A percentile compares a stretch with the other conserved stretches of the same genome.
Conservation (phyloP, 345 rosid species). For the Arabis alpina region DNA sequence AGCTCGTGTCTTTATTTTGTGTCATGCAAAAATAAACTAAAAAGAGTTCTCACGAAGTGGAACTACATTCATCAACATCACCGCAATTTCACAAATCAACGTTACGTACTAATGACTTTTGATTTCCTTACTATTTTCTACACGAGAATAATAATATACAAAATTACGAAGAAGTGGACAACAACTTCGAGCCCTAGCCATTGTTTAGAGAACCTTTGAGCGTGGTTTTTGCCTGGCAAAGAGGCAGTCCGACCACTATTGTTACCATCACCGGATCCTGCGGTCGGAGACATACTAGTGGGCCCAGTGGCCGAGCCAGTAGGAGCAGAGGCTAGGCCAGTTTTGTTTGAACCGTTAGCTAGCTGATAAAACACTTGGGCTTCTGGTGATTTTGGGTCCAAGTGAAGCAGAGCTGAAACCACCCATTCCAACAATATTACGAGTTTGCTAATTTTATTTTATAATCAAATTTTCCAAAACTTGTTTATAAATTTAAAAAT, state of each 20-base stretch:
- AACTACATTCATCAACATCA: conserved; percentile 1
- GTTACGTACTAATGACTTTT: background rate
- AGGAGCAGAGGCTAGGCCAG: conserved; percentile 30
- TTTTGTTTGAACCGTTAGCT: conserved; percentile 39
- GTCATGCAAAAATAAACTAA: conserved; percentile 10
- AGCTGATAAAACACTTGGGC: conserved; percentile 69
- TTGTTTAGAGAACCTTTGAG: conserved; percentile 23
- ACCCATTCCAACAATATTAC: background rate
- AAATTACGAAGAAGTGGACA: conserved; percentile 2
- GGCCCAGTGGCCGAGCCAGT: conserved; percentile 32
- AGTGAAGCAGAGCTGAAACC: conserved; percentile 42
- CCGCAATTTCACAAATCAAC: conserved; percentile 11
- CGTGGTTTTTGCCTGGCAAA: conserved; percentile 30
- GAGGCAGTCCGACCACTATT: conserved; percentile 17
- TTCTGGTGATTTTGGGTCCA: conserved; percentile 72
- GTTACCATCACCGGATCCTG: conserved; percentile 26
- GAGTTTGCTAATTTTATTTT: background rate
- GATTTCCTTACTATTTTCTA: background rate
- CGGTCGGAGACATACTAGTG: conserved; percentile 23
- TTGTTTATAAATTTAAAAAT: background rate
- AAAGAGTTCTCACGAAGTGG: conserved; percentile 20
- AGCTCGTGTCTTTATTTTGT: conserved; percentile 22
- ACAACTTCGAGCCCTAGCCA: conserved; percentile 27
- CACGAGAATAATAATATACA: background rate
- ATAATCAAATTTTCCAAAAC: background rate